These are phyloP conservation scores for Zymoseptoria crescenta DNA, from an alignment of 2,329 filamentous ascomycete species.

Conservation along the genomic window DNA sequence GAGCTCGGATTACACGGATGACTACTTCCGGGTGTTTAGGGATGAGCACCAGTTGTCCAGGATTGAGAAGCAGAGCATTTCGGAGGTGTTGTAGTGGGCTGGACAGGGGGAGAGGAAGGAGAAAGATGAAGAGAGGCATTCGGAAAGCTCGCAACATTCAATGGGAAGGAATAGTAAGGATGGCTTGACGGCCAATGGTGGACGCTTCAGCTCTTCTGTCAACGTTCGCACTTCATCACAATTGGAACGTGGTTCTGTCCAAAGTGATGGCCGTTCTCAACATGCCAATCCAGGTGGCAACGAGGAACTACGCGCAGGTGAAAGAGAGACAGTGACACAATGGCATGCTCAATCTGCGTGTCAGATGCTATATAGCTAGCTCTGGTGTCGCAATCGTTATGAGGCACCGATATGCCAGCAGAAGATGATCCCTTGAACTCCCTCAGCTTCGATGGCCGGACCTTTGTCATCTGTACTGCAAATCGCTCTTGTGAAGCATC, in stretches of 20 bases:
- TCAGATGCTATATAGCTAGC: neutral
- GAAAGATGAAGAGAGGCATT: neutral
- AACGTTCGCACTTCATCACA: neutral
- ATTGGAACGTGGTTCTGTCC: neutral
- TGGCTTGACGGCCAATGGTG: neutral
- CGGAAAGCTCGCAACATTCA: neutral
- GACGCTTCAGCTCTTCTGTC: neutral
- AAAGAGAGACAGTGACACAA: neutral
- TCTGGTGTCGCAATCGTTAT: neutral
- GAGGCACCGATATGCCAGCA: neutral
- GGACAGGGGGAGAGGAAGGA: neutral
- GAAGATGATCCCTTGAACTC: neutral
- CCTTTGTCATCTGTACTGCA: neutral
- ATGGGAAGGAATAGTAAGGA: neutral
- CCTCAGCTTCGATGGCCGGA: neutral
- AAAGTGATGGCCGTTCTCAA: neutral
- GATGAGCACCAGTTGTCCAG: constrained; percentile 80
- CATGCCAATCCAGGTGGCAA: neutral
- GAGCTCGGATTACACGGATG: constrained; percentile 85
- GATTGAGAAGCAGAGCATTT: constrained; percentile 57
- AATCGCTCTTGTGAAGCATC: neutral
- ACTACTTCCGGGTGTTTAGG: constrained; percentile 79
- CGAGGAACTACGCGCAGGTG: neutral
- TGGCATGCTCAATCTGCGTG: neutral
- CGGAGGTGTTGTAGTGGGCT: constrained; percentile 7